phyloP scores from a whole-genome alignment of 2,329 filamentous ascomycete species.

The Knufia fluminis region DNA sequence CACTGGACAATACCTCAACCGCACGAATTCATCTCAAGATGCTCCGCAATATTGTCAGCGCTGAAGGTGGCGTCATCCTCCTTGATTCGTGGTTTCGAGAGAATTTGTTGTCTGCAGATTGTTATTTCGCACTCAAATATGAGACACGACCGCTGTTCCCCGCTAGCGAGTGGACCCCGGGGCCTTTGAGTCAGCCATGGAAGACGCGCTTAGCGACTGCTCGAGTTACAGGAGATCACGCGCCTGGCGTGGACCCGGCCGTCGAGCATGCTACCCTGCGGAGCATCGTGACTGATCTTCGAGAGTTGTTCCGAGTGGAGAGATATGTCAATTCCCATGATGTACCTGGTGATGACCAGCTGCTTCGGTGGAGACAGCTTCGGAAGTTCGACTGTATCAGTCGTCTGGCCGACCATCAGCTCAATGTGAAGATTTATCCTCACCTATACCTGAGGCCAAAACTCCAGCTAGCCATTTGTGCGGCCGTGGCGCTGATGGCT shows the following conservation, averaged over 20 bases:
- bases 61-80: conserved; percentile 18
- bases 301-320: conserved; percentile 18
- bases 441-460: conserved; percentile 17
- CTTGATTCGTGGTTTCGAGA: conserved; percentile 21
- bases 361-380: conserved; percentile 19
- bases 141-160: conserved; percentile 20
- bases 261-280: conserved; percentile 18
- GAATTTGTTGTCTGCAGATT: conserved; percentile 19
- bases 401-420: conserved; percentile 18
- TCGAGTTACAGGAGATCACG: conserved; percentile 19
- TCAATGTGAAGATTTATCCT: conserved; percentile 19
- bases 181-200: conserved; percentile 21
- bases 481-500: conserved; percentile 15
- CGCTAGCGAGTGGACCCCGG: conserved; percentile 18
- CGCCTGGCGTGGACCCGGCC: conserved; percentile 15
- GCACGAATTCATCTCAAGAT: conserved; percentile 22
- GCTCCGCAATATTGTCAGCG: conserved; percentile 20
- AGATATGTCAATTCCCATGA: conserved; percentile 16
- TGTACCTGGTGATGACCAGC: conserved; percentile 17
- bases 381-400: conserved; percentile 21
- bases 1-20: conserved; percentile 20
- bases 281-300: conserved; percentile 16
- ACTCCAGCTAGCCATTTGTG: conserved; percentile 15
- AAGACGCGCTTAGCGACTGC: conserved; percentile 19
- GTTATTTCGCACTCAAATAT: conserved; percentile 22